These are phyloP conservation scores for Colletotrichum shisoi DNA, from an alignment of 2,329 filamentous ascomycete genomes.

Conservation along the genomic window DNA sequence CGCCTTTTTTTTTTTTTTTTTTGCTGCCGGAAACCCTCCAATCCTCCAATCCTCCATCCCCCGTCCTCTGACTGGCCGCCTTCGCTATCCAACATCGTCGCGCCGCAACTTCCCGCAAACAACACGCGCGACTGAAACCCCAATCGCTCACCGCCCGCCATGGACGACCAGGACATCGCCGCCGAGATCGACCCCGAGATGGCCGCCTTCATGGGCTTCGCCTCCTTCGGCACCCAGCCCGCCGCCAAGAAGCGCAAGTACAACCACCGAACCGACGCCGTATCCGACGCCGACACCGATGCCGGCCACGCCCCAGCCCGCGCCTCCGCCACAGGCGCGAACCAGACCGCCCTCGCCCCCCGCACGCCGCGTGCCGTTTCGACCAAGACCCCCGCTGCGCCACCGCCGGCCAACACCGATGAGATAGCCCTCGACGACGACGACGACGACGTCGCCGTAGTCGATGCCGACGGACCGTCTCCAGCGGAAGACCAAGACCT, in stretches of 20 bases:
- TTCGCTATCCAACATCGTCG: not conserved
- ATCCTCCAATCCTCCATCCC: no score
- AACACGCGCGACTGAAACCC: not conserved
- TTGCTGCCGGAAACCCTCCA: no score
- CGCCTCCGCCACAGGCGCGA: slow-evolving; percentile 46
- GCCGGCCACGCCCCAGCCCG: slow-evolving; percentile 44
- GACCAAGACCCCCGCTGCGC: slow-evolving; percentile 13
- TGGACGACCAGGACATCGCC: slow-evolving; percentile 41
- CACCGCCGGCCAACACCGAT: slow-evolving; percentile 49
- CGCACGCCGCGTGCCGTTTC: slow-evolving; percentile 35
- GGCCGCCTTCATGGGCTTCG: slow-evolving; percentile 76
- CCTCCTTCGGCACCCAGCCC: slow-evolving; percentile 69
- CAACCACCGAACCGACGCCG: slow-evolving; percentile 63
- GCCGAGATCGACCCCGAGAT: slow-evolving; percentile 53
- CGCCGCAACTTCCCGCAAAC: not conserved
- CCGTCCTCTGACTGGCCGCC: not conserved
- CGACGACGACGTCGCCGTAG: slow-evolving; percentile 52
- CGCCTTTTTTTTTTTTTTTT: not conserved
- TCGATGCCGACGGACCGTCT: slow-evolving; percentile 48
- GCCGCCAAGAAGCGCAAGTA: slow-evolving; percentile 71
- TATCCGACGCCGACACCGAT: slow-evolving; percentile 50
- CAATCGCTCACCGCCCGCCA: slow-evolving; percentile 15
- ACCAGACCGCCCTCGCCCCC: slow-evolving; percentile 52
- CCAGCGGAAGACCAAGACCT: slow-evolving; percentile 23
- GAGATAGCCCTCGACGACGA: slow-evolving; percentile 57